Base-by-base conservation (phyloP, 768 basidiomycete genomes). In the Boletus sensibilis region DNA sequence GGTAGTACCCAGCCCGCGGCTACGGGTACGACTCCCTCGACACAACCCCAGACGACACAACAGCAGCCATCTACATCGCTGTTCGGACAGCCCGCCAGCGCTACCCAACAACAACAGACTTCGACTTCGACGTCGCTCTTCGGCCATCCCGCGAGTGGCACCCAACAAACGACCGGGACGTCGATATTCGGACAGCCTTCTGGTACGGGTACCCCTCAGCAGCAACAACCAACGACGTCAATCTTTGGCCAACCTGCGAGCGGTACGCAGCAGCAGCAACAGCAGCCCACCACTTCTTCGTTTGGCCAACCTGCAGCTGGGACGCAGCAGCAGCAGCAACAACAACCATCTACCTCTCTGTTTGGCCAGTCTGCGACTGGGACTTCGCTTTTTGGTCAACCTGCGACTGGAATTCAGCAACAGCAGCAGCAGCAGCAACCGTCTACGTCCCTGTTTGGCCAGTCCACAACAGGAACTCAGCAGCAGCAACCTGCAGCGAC, bases 371-470 rank as follows among this genome's bases (percentile, higher is more conserved):
- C 63, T 7, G 27, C 52, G 1, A 37, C 57, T 13, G 55, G 51
- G 1, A 50, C 52, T 39, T 63, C 74, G 5, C 52, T 75, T 8
- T 79, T 80, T 60, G 74, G 78, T 10, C 65, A 66, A 34, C 49
- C 61, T 7, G 53, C 71, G 14, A 39, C 61, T 27, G 64, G 63
- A 8, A 72, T 53, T 33, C 77, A 76, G 34, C 68, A 62, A 35
- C 74, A 72, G 41, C 73, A 76, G 34, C 68, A 62, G 33, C 74
- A 72, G 41, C 73, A 72, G 21, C 71, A 72, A 47, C 55, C 61
- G 1, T 27, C 65, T 5, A 57, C 64, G 1, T 63, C 75, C 5
- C 41, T 77, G 7, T 61, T 61, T 21, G 56, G 58, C 2, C 63
- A 62, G n/a, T 21, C 55, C 4, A 5, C 71, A 5, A 52, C 71